Evolutionary conservation across 176 grass and related monocot genomes (phyloP).

Genomic region (Aegilops bicornis): DNA sequence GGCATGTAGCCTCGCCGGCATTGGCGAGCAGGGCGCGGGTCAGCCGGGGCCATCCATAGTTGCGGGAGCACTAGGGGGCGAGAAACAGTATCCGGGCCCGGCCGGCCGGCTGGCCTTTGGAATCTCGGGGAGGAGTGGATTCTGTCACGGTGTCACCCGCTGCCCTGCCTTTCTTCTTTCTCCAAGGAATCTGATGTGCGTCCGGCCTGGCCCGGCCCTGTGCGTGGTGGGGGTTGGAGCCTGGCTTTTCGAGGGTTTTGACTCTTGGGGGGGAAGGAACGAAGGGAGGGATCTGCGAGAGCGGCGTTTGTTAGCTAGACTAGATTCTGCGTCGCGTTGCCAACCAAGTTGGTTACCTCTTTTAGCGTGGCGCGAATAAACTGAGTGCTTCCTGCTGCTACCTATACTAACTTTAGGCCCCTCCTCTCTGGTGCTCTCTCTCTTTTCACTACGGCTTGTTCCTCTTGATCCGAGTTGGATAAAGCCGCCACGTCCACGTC

Average conservation of each 20-base stretch:
- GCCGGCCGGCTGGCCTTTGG: conserved; percentile 37
- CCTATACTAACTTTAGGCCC: conserved; percentile 6
- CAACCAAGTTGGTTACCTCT: conserved; percentile 23
- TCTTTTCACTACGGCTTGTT: neutral
- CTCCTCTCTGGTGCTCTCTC: neutral
- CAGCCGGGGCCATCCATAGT: conserved; percentile 38
- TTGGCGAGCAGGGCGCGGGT: conserved; percentile 12
- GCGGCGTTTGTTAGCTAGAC: neutral
- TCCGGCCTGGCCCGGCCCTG: neutral
- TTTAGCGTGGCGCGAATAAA: conserved; percentile 36
- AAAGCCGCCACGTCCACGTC: conserved; percentile 15
- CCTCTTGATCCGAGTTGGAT: conserved; percentile 36
- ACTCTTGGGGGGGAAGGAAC: conserved; percentile 3
- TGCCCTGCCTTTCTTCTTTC: neutral
- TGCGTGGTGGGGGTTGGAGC: neutral
- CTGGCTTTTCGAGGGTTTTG: conserved; percentile 33
- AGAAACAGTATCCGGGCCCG: conserved; percentile 37
- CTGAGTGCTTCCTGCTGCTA: conserved; percentile 25
- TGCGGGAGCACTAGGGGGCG: conserved; percentile 37
- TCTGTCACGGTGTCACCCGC: conserved; percentile 35
- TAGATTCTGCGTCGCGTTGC: conserved; percentile 33
- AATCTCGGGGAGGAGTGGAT: conserved; percentile 52
- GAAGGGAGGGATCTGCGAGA: conserved; percentile 9
- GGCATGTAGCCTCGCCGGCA: neutral
- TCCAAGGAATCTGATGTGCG: conserved; percentile 31